Evolutionary conservation across 2,329 filamentous ascomycete genomes (phyloP), one percentile per base, ranked within the genome.

Genomic region (Cercospora brassicicola): DNA sequence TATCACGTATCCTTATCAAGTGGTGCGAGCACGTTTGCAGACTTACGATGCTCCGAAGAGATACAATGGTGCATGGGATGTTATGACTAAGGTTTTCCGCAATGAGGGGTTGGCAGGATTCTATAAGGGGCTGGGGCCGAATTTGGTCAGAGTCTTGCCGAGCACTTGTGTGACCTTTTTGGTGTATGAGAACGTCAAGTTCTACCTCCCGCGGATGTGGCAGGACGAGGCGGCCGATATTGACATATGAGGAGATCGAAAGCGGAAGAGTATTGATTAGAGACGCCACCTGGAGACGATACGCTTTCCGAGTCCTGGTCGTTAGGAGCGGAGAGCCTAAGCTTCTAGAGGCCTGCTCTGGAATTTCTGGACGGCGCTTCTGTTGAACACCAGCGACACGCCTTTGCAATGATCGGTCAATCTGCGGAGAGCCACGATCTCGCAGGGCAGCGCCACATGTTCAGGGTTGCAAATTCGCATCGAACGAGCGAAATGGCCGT

Each of bases 161-260:
- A 94, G 93, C 33, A 98, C 95, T 3, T 96, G 95, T 87, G 92
- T 97, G 64, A 98, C 94, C 1, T 98, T 99, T 78, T 81, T 99
- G 74, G 94, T 98, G 26, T 98, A 98, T 81, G 95, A 99, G 83
- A 98, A 98, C 79, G 90, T 91, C 68, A 93, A 91, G 81, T 88
- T 87, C 72, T 90, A 92, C 77, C 78, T 96, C 39, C 83, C 83
- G 4, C 77, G 78, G 57, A 72, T 82, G 31, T 73, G 71, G 69
- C 59, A 42, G 11, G 61, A 65, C 2, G 62, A 68, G 15, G 68
- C 53, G 10, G 48, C 59, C 2, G 61, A 57, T n/a, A 13, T 65
- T 15, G 65, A 67, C 9, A 36, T 53, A 36, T 67, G 65, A 64
- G 11, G 28, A 8, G 9, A 1, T 5, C 11, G n/a, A 20, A 30